Conservation (phyloP, 441 rosid genomes). For the Metrosideros polymorpha region DNA sequence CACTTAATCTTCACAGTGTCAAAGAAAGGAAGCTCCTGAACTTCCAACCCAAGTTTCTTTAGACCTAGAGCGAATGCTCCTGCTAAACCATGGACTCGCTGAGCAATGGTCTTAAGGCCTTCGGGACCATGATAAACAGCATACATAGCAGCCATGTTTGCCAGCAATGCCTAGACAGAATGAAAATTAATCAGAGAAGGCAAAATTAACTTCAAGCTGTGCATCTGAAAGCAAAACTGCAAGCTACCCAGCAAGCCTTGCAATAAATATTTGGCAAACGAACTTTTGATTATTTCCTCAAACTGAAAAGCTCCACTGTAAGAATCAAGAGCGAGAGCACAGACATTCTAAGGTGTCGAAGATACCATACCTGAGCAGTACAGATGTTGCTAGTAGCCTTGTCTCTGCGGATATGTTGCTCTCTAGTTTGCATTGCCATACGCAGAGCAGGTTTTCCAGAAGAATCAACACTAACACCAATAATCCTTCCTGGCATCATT, state of each 20-base stretch:
- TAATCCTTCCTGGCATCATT: slow-evolving; percentile 16
- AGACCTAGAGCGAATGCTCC: slow-evolving; percentile 70
- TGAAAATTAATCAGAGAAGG: neutral
- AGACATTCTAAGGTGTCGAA: neutral
- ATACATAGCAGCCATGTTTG: slow-evolving; percentile 16
- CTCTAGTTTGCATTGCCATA: slow-evolving; percentile 11
- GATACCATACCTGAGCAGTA: slow-evolving; percentile 1
- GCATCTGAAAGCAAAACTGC: neutral
- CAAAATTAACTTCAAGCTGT: neutral
- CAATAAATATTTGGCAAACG: neutral
- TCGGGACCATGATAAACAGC: slow-evolving; percentile 7
- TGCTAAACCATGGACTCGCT: slow-evolving; percentile 88
- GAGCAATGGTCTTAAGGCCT: slow-evolving; percentile 4
- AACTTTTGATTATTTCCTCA: neutral
- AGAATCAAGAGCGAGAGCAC: neutral
- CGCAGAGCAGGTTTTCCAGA: neutral
- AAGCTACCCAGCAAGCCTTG: neutral
- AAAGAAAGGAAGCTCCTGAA: slow-evolving; percentile 69
- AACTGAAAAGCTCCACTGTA: neutral
- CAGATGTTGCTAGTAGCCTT: slow-evolving; percentile 13
- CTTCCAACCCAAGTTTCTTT: slow-evolving; percentile 84
- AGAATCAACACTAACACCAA: slow-evolving; percentile 4
- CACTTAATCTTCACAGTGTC: slow-evolving; percentile 76
- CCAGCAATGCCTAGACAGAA: slow-evolving; percentile 58
- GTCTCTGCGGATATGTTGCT: slow-evolving; percentile 16